Evolutionary conservation across 1,284 basidiomycete genomes (phyloP).

Genomic region (Rhodotorula sp.): DNA sequence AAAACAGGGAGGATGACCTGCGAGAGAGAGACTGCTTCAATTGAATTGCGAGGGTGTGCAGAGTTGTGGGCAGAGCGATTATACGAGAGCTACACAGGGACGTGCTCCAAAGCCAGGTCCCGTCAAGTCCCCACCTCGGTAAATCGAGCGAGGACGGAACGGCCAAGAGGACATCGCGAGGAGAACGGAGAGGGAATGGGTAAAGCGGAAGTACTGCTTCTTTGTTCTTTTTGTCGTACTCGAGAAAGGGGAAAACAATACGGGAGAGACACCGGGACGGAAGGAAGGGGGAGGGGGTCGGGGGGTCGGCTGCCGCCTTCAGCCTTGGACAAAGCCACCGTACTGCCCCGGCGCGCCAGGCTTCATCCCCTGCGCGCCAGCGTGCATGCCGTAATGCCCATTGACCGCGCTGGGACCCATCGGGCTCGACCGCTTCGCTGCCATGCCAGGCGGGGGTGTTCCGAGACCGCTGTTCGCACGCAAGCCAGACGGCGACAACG

Average conservation of each 20-base stretch:
- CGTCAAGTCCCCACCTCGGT: too few relatives aligned
- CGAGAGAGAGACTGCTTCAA: too few relatives aligned
- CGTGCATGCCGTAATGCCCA: not conserved
- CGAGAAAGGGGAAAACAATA: not conserved
- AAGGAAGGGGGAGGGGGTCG: not conserved
- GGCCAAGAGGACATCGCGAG: too few relatives aligned
- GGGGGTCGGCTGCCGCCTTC: too few relatives aligned
- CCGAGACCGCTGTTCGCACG: conserved; percentile 5
- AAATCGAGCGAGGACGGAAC: too few relatives aligned
- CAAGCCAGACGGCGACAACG: conserved; percentile 4
- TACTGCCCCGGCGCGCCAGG: conserved; percentile 1
- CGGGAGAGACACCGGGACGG: not conserved
- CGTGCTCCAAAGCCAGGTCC: too few relatives aligned
- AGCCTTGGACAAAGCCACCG: conserved; percentile 13
- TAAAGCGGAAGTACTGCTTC: not conserved
- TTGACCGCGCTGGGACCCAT: conserved; percentile 3
- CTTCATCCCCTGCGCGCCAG: not conserved
- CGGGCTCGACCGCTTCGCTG: conserved; percentile 9
- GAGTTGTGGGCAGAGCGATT: too few relatives aligned
- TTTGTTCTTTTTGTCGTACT: not conserved
- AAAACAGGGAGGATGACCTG: too few relatives aligned
- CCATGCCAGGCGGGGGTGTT: conserved; percentile 6
- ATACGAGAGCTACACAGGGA: too few relatives aligned
- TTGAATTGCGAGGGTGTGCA: too few relatives aligned
- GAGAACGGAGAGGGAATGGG: too few relatives aligned